Base-by-base conservation (phyloP, 495 filamentous ascomycete genomes). In the Aspergillus avenaceus region DNA sequence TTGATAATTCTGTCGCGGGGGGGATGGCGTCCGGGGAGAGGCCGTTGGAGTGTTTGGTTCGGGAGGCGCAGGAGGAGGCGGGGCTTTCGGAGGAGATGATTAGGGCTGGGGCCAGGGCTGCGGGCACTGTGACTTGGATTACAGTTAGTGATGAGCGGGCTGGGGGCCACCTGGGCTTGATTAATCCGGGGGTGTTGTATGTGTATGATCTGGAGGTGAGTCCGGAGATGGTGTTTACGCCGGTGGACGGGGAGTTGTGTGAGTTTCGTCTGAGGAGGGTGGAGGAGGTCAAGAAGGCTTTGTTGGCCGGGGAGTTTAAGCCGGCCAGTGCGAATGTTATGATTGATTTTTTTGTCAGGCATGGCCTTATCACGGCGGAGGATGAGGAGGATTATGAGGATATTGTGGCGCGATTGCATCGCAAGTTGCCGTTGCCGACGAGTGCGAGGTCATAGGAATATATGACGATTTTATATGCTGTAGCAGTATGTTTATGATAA, bases 1-100 rank as follows among this genome's bases (percentile, higher is more conserved):
- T 84, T 8, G 80, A 83, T 58, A 69, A 60, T 4, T 73, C 78
- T 0, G 81, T 83, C 0, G 81, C 48, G 71, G 79, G 79, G 7
- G 77, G 80, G 13, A 62, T 83, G 14, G 62, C 66, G 11, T 54
- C 70, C 1, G 69, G 67, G 0, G 65, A 74, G 40, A 59, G 55
- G 9, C 76, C 79, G 4, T 60, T 76, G 12, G 72, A 78, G 5
- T 76, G 74, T 53, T 63, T 82, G 26, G 50, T 82, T 27, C 69
- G 69, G n/a, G 79, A 82, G 53, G 68, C 75, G 0, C 63, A 60
- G 25, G 80, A 84, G 55, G 80, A 84, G 49, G 75, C 78, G 0
- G 48, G 27, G 3, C 22, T 50, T 38, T 24, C 26, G 5, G 48
- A 41, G n/a, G 28, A 26, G 7, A 5, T 12, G 18, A 19, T 50